These are phyloP conservation scores for Populus tremula DNA, from an alignment of 345 rosid genomes.

Conservation along the genomic window DNA sequence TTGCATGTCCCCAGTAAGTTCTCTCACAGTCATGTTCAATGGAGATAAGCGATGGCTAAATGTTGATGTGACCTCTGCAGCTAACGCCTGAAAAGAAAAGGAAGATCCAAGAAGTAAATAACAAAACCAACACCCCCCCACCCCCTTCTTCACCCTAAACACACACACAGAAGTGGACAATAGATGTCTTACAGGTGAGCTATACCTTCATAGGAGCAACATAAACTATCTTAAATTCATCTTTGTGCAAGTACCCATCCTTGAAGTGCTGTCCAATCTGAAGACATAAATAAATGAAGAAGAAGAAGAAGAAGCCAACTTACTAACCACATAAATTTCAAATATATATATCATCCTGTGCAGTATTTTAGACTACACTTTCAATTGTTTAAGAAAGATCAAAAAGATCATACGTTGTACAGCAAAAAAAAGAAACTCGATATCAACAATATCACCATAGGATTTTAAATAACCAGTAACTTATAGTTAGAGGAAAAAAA, in stretches of 20 bases:
- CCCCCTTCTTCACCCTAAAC: background rate
- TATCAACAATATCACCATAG: background rate
- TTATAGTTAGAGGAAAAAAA: background rate
- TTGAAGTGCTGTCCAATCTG: slow-evolving; percentile 94
- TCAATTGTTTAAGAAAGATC: background rate
- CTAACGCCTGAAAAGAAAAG: slow-evolving; percentile 67
- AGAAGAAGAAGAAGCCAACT: background rate
- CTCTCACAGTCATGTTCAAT: slow-evolving; percentile 83
- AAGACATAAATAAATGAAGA: slow-evolving; percentile 10
- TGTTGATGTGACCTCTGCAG: slow-evolving; percentile 92
- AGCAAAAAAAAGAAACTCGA: background rate
- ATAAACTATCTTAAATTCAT: slow-evolving; percentile 94
- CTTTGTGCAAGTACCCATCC: slow-evolving; percentile 91
- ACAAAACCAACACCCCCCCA: background rate
- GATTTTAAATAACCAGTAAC: background rate
- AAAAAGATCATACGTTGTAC: background rate
- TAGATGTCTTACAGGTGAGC: background rate
- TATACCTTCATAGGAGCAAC: slow-evolving; percentile 99
- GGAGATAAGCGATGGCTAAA: slow-evolving; percentile 91
- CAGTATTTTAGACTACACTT: background rate
- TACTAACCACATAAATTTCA: background rate
- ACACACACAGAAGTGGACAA: background rate
- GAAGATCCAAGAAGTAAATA: slow-evolving; percentile 7
- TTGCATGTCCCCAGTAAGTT: slow-evolving; percentile 99
- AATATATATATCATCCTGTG: background rate